Conservation (phyloP, 108 stramenopile genomes). For the Cyclotella atomus region DNA sequence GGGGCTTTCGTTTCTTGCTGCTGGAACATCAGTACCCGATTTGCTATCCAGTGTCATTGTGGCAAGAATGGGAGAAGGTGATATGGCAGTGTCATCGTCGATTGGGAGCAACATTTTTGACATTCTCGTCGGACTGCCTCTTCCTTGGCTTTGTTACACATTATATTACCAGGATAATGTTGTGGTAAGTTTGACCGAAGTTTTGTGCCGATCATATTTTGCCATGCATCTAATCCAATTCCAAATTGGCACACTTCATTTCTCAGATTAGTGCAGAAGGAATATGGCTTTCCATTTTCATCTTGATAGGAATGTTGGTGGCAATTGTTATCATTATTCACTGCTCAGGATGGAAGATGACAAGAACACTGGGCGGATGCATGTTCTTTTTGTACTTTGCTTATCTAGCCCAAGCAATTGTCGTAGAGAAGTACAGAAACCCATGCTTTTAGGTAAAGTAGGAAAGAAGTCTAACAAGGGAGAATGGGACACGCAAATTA, state of each 20-base stretch:
- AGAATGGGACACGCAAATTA: not conserved
- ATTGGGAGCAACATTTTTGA: slow-evolving; percentile 89
- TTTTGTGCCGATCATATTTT: not conserved
- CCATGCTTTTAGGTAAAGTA: slow-evolving; percentile 9
- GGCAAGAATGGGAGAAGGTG: slow-evolving; percentile 81
- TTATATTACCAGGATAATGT: slow-evolving; percentile 31
- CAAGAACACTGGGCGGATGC: slow-evolving; percentile 63
- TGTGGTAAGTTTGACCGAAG: slow-evolving; percentile 32
- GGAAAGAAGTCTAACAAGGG: not conserved
- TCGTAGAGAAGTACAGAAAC: slow-evolving; percentile 31
- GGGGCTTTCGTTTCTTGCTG: slow-evolving; percentile 85
- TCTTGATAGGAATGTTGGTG: slow-evolving; percentile 77
- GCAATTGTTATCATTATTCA: slow-evolving; percentile 74
- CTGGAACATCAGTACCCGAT: slow-evolving; percentile 88
- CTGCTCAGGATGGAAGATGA: slow-evolving; percentile 85
- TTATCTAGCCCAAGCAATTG: slow-evolving; percentile 71
- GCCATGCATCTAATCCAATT: too few species aligned
- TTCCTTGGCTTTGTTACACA: slow-evolving; percentile 81
- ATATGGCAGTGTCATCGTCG: slow-evolving; percentile 87
- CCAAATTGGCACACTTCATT: too few species aligned
- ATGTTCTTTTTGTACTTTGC: slow-evolving; percentile 80
- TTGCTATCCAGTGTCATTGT: slow-evolving; percentile 85
- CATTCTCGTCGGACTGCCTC: slow-evolving; percentile 78
- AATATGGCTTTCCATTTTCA: slow-evolving; percentile 61
- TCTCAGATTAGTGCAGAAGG: slow-evolving; percentile 41